A percentile compares a stretch with the other conserved stretches of the same genome.
phyloP scores from a whole-genome alignment of 2,329 filamentous ascomycete species.

The Trichoderma breve region DNA sequence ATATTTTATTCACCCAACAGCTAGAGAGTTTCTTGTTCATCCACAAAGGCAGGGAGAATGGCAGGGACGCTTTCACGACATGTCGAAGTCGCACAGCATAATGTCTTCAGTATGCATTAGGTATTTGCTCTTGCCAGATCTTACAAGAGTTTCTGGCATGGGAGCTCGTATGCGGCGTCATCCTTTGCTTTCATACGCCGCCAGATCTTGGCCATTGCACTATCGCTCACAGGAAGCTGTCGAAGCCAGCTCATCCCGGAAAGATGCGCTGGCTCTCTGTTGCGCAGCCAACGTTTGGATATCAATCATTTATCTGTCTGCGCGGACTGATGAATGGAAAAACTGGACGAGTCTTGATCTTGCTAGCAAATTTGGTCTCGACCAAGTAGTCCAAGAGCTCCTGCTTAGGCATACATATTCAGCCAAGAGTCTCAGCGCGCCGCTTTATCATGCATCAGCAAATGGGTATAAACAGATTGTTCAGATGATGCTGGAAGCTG shows the following conservation, averaged over 20 bases:
- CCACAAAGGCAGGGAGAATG: background rate
- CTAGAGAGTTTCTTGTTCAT: slow-evolving; percentile 17
- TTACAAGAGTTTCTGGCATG: background rate
- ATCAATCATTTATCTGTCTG: background rate
- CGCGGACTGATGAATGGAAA: background rate
- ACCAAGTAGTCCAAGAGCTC: background rate
- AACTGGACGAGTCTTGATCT: background rate
- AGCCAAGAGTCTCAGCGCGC: background rate
- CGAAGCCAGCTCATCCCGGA: background rate
- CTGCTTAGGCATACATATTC: background rate
- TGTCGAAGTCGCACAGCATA: background rate
- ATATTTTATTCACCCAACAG: slow-evolving; percentile 15
- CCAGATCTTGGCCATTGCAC: background rate
- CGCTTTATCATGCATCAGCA: background rate
- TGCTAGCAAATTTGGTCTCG: background rate
- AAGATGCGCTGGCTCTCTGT: background rate
- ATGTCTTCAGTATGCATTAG: background rate
- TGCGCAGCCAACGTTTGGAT: background rate
- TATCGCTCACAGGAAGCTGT: background rate
- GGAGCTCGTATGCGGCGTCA: background rate
- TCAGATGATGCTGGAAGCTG: background rate
- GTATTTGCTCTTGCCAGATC: background rate
- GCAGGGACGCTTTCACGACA: background rate
- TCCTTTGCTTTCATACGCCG: background rate
- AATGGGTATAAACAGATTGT: background rate